These are phyloP conservation scores for Cicer arietinum DNA, from an alignment of 306 rosid genomes.

Conservation along the genomic window DNA sequence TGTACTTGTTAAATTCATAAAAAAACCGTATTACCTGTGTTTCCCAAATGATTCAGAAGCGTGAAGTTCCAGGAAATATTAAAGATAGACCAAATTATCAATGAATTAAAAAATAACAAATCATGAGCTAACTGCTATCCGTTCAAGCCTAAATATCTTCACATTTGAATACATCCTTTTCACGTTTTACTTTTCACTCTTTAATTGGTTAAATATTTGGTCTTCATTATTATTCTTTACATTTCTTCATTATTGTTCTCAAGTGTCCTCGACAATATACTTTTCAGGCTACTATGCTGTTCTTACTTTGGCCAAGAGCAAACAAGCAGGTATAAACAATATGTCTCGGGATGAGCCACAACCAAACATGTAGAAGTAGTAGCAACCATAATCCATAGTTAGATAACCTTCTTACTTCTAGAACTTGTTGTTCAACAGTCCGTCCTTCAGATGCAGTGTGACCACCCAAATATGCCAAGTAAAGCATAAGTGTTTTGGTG, in stretches of 20 bases:
- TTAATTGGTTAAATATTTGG: constrained; percentile 22
- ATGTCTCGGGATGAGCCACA: constrained; percentile 33
- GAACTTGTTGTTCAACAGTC: constrained; percentile 83
- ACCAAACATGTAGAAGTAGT: constrained; percentile 37
- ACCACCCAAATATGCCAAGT: constrained; percentile 93
- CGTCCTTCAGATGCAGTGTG: constrained; percentile 70
- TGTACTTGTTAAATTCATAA: constrained; percentile 15
- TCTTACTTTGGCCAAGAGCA: constrained; percentile 40
- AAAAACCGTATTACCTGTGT: background rate
- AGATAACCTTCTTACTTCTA: constrained; percentile 77
- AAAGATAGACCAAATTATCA: constrained; percentile 23
- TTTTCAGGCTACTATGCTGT: constrained; percentile 29
- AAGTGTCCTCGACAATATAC: constrained; percentile 7
- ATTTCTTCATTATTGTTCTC: constrained; percentile 16
- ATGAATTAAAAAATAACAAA: constrained; percentile 17
- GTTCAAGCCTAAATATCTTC: constrained; percentile 32
- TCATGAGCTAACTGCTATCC: constrained; percentile 22
- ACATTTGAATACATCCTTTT: constrained; percentile 33
- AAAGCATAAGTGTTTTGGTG: constrained; percentile 92
- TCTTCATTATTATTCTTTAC: constrained; percentile 28
- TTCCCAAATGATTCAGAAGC: constrained; percentile 25
- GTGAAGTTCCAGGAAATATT: constrained; percentile 5
- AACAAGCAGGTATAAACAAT: constrained; percentile 39
- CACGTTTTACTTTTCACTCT: constrained; percentile 20
- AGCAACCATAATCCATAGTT: constrained; percentile 45